Conservation (phyloP, 768 basidiomycete genomes). For the Amanita muscaria region DNA sequence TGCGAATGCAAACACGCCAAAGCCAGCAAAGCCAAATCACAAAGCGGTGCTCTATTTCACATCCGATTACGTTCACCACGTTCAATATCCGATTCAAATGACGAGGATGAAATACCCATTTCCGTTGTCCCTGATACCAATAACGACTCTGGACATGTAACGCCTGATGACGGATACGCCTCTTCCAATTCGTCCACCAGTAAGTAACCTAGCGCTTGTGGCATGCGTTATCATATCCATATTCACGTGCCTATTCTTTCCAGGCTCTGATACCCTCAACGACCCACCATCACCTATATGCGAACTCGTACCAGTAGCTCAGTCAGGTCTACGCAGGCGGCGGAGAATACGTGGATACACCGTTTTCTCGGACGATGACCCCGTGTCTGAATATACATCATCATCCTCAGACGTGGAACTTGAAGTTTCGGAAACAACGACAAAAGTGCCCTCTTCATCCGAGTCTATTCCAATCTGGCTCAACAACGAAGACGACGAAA, state of each 20-base stretch:
- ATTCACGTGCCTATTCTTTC: not conserved
- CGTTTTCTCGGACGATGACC: constrained; percentile 35
- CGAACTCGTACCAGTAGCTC: constrained; percentile 3
- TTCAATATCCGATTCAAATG: not conserved
- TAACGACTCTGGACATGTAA: not conserved
- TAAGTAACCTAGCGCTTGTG: not conserved
- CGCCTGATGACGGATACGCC: not conserved
- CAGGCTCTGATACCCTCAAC: constrained; percentile 2
- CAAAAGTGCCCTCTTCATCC: too few species aligned
- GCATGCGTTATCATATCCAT: not conserved
- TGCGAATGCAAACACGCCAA: constrained; percentile 27
- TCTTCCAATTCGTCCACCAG: not conserved
- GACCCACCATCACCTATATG: constrained; percentile 12
- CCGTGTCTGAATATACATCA: constrained; percentile 19
- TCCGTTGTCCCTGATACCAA: not conserved
- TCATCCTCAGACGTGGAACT: constrained; percentile 5
- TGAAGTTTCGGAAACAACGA: too few species aligned
- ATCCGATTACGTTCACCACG: constrained; percentile 21
- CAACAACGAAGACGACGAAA: not conserved
- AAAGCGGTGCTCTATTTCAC: constrained; percentile 28
- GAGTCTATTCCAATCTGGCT: too few species aligned
- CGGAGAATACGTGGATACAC: constrained; percentile 30
- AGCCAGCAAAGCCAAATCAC: constrained; percentile 31
- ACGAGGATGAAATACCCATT: too few species aligned
- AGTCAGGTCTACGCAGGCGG: constrained; percentile 18